Conservation (phyloP, 1,284 basidiomycete genomes). For the Ustilago shanxiensis region DNA sequence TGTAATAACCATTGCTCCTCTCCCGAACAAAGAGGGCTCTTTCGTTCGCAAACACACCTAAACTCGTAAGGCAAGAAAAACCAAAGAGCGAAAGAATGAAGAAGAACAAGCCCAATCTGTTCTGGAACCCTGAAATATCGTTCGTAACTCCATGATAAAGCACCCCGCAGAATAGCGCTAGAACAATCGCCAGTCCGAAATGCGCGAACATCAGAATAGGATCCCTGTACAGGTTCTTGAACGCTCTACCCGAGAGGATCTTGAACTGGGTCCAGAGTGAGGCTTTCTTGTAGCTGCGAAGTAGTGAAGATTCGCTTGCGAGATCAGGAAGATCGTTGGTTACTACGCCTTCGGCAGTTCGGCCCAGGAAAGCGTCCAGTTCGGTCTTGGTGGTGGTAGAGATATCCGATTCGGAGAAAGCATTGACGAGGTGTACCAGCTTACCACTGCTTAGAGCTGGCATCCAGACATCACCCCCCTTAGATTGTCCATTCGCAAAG, state of each 20-base stretch:
- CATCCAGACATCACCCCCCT: conserved; percentile 70
- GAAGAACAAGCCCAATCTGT: conserved; percentile 88
- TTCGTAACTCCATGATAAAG: conserved; percentile 83
- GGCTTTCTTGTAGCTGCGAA: conserved; percentile 85
- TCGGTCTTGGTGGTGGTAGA: conserved; percentile 78
- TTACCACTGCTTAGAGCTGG: conserved; percentile 72
- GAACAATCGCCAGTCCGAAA: conserved; percentile 84
- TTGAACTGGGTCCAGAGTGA: conserved; percentile 89
- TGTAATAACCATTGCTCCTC: conserved; percentile 96
- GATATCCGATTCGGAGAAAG: conserved; percentile 79
- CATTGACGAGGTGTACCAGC: conserved; percentile 80
- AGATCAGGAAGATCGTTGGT: conserved; percentile 38
- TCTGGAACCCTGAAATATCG: conserved; percentile 71
- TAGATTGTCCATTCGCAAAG: conserved; percentile 72
- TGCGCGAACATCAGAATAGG: conserved; percentile 90
- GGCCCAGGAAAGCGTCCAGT: conserved; percentile 72
- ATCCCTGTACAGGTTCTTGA: conserved; percentile 92
- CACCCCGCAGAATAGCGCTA: conserved; percentile 87
- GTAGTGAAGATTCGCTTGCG: conserved; percentile 71
- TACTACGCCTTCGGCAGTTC: conserved; percentile 51
- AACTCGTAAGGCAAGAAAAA: conserved; percentile 91
- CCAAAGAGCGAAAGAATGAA: conserved; percentile 94
- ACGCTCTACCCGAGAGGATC: conserved; percentile 93
- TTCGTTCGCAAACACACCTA: conserved; percentile 92
- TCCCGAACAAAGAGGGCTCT: conserved; percentile 95